These are phyloP conservation scores for Dianthus caryophyllus DNA, from an alignment of 148 eudicot genomes.

Conservation along the genomic window DNA sequence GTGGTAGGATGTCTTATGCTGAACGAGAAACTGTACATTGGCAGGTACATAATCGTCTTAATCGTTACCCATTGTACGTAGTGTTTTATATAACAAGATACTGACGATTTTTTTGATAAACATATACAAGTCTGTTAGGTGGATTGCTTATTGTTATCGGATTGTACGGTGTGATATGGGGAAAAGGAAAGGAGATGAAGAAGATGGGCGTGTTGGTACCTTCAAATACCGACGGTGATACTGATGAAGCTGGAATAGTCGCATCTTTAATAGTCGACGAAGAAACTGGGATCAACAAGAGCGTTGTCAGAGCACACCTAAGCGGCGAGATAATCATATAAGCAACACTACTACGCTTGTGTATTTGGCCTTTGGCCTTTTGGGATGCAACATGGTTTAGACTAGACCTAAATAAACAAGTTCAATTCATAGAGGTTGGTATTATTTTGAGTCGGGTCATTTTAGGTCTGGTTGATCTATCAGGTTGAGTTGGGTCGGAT, in stretches of 20 bases:
- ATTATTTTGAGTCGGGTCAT: too few species aligned
- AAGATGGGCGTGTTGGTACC: conserved; percentile 29
- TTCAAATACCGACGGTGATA: too few species aligned
- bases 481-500: too few species aligned
- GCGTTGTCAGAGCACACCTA: not conserved
- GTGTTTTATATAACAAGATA: not conserved
- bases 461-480: too few species aligned
- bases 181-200: conserved; percentile 47
- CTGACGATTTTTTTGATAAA: not conserved
- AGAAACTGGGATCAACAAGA: not conserved
- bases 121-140: conserved; percentile 40
- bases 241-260: not conserved
- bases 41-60: conserved; percentile 36
- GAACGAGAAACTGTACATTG: conserved; percentile 49
- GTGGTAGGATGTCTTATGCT: conserved; percentile 40
- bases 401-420: too few species aligned
- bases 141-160: conserved; percentile 41
- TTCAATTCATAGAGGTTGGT: too few species aligned
- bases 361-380: too few species aligned
- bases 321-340: too few species aligned
- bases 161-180: conserved; percentile 59
- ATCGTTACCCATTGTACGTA: not conserved
- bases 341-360: too few species aligned
- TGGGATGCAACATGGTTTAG: too few species aligned
- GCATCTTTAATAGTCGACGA: not conserved